phyloP scores from a whole-genome alignment of 495 filamentous ascomycete genomes.

The Aspergillus hancockii region DNA sequence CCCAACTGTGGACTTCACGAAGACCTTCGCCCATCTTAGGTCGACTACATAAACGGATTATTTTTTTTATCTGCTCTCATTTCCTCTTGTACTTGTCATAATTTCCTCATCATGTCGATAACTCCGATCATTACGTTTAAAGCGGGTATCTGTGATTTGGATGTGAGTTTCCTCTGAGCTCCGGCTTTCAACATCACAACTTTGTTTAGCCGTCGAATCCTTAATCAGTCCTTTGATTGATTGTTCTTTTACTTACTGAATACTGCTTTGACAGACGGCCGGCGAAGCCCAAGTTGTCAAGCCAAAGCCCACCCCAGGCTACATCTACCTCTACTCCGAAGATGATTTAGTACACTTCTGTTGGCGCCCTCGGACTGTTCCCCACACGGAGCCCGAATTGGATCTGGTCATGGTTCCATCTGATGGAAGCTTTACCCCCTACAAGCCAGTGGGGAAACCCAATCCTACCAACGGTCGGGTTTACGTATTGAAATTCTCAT shows the following conservation, averaged over 20 bases:
- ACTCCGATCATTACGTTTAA: conserved; percentile 93
- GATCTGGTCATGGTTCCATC: conserved; percentile 89
- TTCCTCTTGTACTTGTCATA: neutral
- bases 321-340: conserved; percentile 91
- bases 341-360: conserved; percentile 97
- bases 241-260: conserved; percentile 16
- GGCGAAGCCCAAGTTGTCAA: conserved; percentile 65
- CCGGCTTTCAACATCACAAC: conserved; percentile 3
- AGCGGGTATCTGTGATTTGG: conserved; percentile 85
- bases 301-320: conserved; percentile 71
- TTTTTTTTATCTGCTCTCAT: neutral
- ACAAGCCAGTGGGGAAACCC: conserved; percentile 60
- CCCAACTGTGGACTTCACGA: neutral
- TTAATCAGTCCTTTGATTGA: neutral
- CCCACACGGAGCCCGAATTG: conserved; percentile 67
- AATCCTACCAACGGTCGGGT: conserved; percentile 82
- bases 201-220: neutral
- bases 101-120: conserved; percentile 65
- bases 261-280: conserved; percentile 46
- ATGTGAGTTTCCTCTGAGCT: conserved; percentile 57
- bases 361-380: conserved; percentile 74
- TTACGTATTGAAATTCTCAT: conserved; percentile 90
- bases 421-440: conserved; percentile 82
- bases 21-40: neutral
- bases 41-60: neutral